phyloP scores from a whole-genome alignment of 2,329 filamentous ascomycete genomes.

The Clonostachys solani region DNA sequence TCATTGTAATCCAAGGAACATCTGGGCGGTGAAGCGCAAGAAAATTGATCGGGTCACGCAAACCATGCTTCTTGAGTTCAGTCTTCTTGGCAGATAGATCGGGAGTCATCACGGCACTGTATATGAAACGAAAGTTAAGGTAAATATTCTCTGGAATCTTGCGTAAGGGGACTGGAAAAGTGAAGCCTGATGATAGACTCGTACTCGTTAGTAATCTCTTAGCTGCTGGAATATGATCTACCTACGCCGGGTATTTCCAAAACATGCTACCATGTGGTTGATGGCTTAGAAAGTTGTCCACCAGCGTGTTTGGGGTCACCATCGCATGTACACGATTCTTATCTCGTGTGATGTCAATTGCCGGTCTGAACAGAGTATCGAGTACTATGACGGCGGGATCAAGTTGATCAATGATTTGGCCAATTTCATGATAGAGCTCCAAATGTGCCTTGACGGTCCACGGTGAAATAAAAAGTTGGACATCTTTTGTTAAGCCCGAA shows the following conservation, averaged over 20 bases:
- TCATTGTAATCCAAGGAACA: constrained; percentile 19
- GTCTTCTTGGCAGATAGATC: constrained; percentile 12
- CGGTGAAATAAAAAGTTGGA: constrained; percentile 14
- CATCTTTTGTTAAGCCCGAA: constrained; percentile 5
- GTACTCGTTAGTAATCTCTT: not conserved
- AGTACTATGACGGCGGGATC: constrained; percentile 23
- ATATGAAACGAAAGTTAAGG: constrained; percentile 21
- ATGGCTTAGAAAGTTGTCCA: constrained; percentile 27
- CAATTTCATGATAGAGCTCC: constrained; percentile 14
- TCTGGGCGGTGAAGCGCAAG: constrained; percentile 17
- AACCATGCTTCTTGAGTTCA: constrained; percentile 10
- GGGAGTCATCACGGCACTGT: constrained; percentile 16
- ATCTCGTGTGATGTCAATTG: constrained; percentile 12
- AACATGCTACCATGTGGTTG: constrained; percentile 30
- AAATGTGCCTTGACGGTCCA: constrained; percentile 22
- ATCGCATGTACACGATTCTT: constrained; percentile 23
- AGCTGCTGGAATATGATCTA: not conserved
- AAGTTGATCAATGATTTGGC: constrained; percentile 17
- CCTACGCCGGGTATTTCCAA: constrained; percentile 34
- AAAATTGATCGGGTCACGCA: constrained; percentile 12
- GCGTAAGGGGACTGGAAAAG: constrained; percentile 37
- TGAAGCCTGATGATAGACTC: constrained; percentile 34
- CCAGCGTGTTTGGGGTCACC: constrained; percentile 37
- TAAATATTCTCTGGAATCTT: constrained; percentile 23
- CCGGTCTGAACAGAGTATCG: constrained; percentile 20